Conservation (phyloP, 352 stramenopile species). For the Peronosclerospora sorghi region DNA sequence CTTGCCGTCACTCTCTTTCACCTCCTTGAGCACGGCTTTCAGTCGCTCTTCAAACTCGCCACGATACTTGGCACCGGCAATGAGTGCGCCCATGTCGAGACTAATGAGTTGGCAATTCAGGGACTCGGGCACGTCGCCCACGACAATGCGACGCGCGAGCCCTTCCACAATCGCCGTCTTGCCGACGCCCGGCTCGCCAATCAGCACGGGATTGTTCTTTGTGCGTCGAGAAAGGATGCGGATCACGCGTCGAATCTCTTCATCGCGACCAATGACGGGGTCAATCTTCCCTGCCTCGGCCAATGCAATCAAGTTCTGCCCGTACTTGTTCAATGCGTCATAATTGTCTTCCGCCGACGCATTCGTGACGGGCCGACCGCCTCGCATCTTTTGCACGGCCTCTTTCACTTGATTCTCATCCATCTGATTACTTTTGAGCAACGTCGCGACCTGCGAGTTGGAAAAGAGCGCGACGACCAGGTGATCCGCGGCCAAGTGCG, state of each 20-base stretch:
- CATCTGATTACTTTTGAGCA: constrained; percentile 64
- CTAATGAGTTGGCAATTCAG: constrained; percentile 87
- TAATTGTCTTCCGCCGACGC: constrained; percentile 85
- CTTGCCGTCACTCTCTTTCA: constrained; percentile 88
- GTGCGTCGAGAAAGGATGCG: constrained; percentile 93
- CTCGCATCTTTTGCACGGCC: constrained; percentile 45
- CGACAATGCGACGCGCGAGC: constrained; percentile 92
- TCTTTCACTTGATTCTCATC: constrained; percentile 57
- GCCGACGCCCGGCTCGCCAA: constrained; percentile 93
- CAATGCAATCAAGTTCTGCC: constrained; percentile 88
- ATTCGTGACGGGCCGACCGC: constrained; percentile 58
- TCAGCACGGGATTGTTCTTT: constrained; percentile 97
- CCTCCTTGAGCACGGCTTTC: constrained; percentile 90
- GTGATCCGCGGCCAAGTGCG: constrained; percentile 61
- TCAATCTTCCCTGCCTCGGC: constrained; percentile 94
- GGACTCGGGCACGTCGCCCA: constrained; percentile 92
- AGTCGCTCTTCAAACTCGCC: constrained; percentile 98
- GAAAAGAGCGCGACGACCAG: constrained; percentile 67
- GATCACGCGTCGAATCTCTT: constrained; percentile 93
- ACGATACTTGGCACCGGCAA: constrained; percentile 96
- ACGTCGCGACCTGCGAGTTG: constrained; percentile 31
- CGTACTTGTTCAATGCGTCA: constrained; percentile 92
- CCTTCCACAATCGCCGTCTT: constrained; percentile 96
- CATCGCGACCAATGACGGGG: constrained; percentile 95
- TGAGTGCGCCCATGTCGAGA: constrained; percentile 93